phyloP scores from a whole-genome alignment of 306 rosid species.

The Ziziphus jujuba region DNA sequence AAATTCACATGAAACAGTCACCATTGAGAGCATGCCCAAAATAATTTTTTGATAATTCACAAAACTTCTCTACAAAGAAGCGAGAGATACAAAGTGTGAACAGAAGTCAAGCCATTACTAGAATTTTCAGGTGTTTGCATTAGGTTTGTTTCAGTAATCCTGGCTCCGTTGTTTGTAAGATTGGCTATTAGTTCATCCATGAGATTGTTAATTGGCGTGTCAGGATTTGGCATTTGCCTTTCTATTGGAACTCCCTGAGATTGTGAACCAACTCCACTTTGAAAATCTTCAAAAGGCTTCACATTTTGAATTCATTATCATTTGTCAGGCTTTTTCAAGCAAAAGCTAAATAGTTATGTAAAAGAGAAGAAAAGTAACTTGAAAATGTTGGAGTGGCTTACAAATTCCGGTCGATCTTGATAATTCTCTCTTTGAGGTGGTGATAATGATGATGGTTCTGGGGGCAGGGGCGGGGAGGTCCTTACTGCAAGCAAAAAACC shows the following conservation, averaged over 20 bases:
- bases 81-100: slow-evolving; percentile 1
- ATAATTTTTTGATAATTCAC: slow-evolving; percentile 4
- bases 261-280: slow-evolving; percentile 42
- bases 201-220: slow-evolving; percentile 25
- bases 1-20: slow-evolving; percentile 12
- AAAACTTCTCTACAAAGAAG: slow-evolving; percentile 11
- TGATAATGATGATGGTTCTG: slow-evolving; percentile 54
- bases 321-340: slow-evolving; percentile 8
- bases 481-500: slow-evolving; percentile 41
- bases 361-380: slow-evolving; percentile 18
- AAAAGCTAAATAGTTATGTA: slow-evolving; percentile 13
- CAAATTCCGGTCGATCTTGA: slow-evolving; percentile 42
- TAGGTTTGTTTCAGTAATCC: slow-evolving; percentile 38
- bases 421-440: slow-evolving; percentile 34
- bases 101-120: slow-evolving; percentile 40
- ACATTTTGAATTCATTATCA: slow-evolving; percentile 27
- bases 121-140: slow-evolving; percentile 48
- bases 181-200: slow-evolving; percentile 41
- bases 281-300: slow-evolving; percentile 61
- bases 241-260: slow-evolving; percentile 36
- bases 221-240: slow-evolving; percentile 26
- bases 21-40: slow-evolving; percentile 11
- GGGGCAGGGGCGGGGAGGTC: slow-evolving; percentile 46
- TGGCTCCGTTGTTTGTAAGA: slow-evolving; percentile 32
- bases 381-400: slow-evolving; percentile 35